Evolutionary conservation across 148 eudicot genomes (phyloP).

Genomic region (Nyssa sinensis): DNA sequence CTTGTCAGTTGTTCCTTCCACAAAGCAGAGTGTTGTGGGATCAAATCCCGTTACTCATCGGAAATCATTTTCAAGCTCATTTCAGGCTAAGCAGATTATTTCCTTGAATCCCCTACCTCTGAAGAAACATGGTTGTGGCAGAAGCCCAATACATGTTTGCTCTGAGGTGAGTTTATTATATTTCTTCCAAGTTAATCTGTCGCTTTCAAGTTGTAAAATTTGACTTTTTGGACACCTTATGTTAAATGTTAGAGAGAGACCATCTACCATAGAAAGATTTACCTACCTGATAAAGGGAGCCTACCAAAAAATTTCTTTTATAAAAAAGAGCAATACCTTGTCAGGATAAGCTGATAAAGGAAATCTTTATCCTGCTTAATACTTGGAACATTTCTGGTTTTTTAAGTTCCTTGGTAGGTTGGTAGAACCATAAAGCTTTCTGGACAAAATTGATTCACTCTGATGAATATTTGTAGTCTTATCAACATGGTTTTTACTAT

Average conservation of each 20-base stretch:
- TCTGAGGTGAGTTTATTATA: constrained; percentile 56
- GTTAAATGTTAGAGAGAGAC: no score
- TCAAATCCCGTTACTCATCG: constrained; percentile 53
- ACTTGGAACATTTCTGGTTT: no score
- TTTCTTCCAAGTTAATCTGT: neutral
- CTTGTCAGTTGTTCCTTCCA: constrained; percentile 43
- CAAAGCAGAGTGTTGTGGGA: constrained; percentile 47
- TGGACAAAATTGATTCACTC: neutral
- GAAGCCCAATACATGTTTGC: constrained; percentile 85
- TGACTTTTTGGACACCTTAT: no score
- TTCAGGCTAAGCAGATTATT: constrained; percentile 82
- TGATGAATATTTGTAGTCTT: neutral
- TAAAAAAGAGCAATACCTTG: no score
- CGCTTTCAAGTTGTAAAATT: neutral
- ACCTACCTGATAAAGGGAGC: neutral
- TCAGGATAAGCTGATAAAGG: neutral
- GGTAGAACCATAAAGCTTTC: no score
- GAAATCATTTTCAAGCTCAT: constrained; percentile 52
- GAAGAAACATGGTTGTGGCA: constrained; percentile 92
- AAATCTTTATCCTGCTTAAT: no score
- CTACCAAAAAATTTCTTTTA: neutral
- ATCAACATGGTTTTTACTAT: neutral
- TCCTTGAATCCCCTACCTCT: constrained; percentile 88
- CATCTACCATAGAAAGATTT: neutral
- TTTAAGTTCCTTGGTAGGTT: no score